phyloP scores from a whole-genome alignment of 192 early-diverging fungal species.

The Backusella tuberculispora region DNA sequence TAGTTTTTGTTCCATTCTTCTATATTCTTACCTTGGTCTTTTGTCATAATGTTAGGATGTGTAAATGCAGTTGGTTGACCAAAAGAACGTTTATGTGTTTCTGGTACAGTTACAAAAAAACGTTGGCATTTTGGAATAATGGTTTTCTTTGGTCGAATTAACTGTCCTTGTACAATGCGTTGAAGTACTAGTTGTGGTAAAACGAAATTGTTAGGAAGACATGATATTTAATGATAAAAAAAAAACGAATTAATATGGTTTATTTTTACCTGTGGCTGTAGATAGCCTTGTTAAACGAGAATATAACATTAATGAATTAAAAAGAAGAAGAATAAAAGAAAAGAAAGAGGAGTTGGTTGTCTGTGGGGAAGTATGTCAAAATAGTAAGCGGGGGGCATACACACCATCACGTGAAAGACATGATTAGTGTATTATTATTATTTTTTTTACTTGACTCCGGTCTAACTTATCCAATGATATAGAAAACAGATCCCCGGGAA shows the following conservation, averaged over 20 bases:
- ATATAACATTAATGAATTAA: neutral
- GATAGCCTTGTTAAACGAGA: slow-evolving; percentile 11
- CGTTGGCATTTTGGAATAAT: slow-evolving; percentile 14
- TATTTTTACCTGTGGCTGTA: neutral
- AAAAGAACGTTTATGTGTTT: slow-evolving; percentile 34
- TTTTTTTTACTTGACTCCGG: neutral
- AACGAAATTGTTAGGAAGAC: neutral
- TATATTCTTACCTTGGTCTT: slow-evolving; percentile 61
- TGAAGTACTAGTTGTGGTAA: neutral
- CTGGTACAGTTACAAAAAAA: slow-evolving; percentile 23
- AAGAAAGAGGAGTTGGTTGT: neutral
- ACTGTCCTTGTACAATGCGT: neutral
- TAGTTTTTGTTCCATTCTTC: neutral
- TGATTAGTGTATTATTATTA: neutral
- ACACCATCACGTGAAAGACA: neutral
- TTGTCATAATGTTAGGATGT: slow-evolving; percentile 81
- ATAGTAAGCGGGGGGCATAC: slow-evolving; percentile 16
- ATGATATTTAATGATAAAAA: neutral
- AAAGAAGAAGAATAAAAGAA: neutral
- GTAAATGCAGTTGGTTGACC: slow-evolving; percentile 86
- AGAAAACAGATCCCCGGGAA: neutral
- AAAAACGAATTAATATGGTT: neutral
- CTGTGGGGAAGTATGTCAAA: neutral
- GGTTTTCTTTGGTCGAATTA: neutral
- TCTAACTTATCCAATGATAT: neutral